Conservation (phyloP, 192 early-diverging fungal genomes). For the Haplosporangium gracile region DNA sequence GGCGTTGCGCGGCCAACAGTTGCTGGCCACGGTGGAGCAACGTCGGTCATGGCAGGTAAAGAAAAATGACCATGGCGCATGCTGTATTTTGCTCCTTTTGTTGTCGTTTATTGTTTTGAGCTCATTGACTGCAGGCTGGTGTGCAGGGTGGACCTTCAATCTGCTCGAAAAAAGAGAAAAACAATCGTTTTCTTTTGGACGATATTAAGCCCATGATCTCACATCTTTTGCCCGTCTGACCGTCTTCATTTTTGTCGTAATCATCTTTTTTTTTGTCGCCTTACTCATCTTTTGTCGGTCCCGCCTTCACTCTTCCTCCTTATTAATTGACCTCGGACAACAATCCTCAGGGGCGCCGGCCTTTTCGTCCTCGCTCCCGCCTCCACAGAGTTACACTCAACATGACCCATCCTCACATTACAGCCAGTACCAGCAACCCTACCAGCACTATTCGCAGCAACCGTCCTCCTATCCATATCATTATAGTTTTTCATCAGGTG, state of each 20-base stretch:
- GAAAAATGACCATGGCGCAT: not conserved
- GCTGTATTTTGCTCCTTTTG: not conserved
- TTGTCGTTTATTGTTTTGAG: not conserved
- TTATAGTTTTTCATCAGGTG: slow-evolving; percentile 27
- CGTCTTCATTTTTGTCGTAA: not conserved
- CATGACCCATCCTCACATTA: slow-evolving; percentile 44
- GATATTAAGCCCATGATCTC: not conserved
- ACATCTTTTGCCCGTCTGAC: slow-evolving; percentile 6
- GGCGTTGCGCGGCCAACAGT: slow-evolving; percentile 16
- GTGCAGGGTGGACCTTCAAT: slow-evolving; percentile 4
- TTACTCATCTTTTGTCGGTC: slow-evolving; percentile 3
- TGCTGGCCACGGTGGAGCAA: not conserved
- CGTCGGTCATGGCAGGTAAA: slow-evolving; percentile 19
- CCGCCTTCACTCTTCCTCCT: not conserved
- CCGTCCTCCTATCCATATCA: slow-evolving; percentile 19
- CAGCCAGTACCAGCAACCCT: slow-evolving; percentile 27
- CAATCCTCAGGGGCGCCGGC: slow-evolving; percentile 13
- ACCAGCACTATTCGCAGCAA: slow-evolving; percentile 29
- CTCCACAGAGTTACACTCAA: slow-evolving; percentile 28
- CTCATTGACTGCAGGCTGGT: not conserved
- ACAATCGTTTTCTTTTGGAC: not conserved
- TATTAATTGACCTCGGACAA: not conserved
- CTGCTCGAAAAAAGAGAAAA: not conserved
- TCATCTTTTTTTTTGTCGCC: slow-evolving; percentile 4
- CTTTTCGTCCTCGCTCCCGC: slow-evolving; percentile 28